Conservation (phyloP, 441 rosid species). For the Omphalea diandra region DNA sequence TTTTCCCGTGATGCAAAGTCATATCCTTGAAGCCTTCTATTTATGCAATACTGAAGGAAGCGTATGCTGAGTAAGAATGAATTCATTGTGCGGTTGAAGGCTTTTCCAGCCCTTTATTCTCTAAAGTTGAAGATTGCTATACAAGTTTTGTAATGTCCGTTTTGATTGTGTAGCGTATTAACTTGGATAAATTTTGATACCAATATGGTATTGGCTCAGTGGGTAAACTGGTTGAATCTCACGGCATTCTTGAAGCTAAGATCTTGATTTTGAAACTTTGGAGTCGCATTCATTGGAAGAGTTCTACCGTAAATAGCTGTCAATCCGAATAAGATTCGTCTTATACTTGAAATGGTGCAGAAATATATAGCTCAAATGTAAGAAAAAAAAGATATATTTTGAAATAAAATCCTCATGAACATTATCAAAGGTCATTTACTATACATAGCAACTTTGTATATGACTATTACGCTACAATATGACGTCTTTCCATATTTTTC, state of each 20-base stretch:
- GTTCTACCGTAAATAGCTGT: too few relatives aligned
- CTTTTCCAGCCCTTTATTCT: neutral
- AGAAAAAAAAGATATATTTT: too few relatives aligned
- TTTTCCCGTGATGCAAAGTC: slow-evolving; percentile 32
- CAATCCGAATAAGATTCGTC: too few relatives aligned
- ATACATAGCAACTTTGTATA: neutral
- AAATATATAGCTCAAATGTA: too few relatives aligned
- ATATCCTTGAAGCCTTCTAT: neutral
- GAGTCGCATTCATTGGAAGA: neutral
- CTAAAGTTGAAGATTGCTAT: neutral
- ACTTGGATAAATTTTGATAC: too few relatives aligned
- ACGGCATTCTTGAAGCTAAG: too few relatives aligned
- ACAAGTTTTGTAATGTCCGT: too few relatives aligned
- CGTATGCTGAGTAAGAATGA: slow-evolving; percentile 7
- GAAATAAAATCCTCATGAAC: neutral
- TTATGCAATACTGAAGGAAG: slow-evolving; percentile 1
- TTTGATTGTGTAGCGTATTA: too few relatives aligned
- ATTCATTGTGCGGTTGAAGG: neutral
- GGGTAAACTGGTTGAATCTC: too few relatives aligned
- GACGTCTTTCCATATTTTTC: neutral
- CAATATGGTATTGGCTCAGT: too few relatives aligned
- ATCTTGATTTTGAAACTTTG: too few relatives aligned
- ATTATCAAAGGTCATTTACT: neutral
- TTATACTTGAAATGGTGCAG: too few relatives aligned
- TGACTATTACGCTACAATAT: neutral